Conservation (phyloP, 352 stramenopile species). For the Phytophthora kernoviae region DNA sequence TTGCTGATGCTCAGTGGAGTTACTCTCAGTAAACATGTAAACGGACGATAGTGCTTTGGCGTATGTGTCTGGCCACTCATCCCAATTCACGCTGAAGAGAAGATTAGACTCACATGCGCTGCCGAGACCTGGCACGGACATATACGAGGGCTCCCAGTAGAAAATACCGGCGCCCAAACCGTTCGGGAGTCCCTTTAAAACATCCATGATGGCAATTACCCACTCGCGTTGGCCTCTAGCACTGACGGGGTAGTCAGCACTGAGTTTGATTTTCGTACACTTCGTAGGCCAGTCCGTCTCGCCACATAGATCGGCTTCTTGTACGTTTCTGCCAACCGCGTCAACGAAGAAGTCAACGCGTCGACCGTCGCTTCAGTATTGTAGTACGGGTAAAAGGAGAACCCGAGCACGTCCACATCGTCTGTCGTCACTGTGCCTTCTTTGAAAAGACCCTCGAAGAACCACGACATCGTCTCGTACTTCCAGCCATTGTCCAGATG, state of each 20-base stretch:
- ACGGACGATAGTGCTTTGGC: constrained; percentile 32
- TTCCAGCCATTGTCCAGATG: constrained; percentile 43
- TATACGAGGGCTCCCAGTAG: constrained; percentile 44
- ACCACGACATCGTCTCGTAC: constrained; percentile 36
- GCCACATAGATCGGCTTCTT: constrained; percentile 38
- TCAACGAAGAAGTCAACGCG: constrained; percentile 31
- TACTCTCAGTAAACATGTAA: constrained; percentile 22
- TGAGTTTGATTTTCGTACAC: constrained; percentile 31
- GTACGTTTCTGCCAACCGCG: constrained; percentile 31
- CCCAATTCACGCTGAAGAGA: constrained; percentile 40
- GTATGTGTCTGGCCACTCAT: constrained; percentile 22
- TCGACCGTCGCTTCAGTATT: constrained; percentile 28
- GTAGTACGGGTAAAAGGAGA: constrained; percentile 44
- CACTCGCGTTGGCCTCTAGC: constrained; percentile 28
- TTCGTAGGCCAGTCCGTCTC: constrained; percentile 38
- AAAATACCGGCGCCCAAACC: constrained; percentile 35
- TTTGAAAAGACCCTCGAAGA: constrained; percentile 34
- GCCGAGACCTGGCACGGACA: constrained; percentile 28
- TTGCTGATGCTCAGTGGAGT: too few relatives aligned
- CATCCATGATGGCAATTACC: constrained; percentile 30
- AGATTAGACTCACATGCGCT: constrained; percentile 33
- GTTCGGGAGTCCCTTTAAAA: constrained; percentile 26
- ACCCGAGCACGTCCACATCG: constrained; percentile 38
- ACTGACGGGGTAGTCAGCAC: constrained; percentile 28
- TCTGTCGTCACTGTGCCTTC: constrained; percentile 27